These are phyloP conservation scores for Atalantia buxifolia DNA, from an alignment of 345 rosid species.

Conservation along the genomic window DNA sequence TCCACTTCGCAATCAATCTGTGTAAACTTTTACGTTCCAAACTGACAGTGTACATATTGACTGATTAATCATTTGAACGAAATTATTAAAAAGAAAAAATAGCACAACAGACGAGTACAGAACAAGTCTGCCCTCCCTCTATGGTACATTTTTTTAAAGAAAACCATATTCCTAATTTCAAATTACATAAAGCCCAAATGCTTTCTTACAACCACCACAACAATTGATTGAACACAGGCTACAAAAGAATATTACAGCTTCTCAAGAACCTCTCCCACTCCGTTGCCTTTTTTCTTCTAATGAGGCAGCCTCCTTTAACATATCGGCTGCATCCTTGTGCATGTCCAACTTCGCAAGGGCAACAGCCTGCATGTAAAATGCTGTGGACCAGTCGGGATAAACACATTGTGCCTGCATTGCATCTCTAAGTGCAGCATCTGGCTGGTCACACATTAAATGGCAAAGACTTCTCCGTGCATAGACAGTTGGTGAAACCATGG, in stretches of 20 bases:
- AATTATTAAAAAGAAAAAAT: conserved; percentile 10
- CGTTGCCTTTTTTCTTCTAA: conserved; percentile 66
- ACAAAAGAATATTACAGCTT: conserved; percentile 29
- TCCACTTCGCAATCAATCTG: too few species aligned
- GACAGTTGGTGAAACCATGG: conserved; percentile 85
- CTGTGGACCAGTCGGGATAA: conserved; percentile 84
- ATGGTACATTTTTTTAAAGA: conserved; percentile 34
- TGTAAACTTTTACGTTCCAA: not conserved
- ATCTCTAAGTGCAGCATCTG: conserved; percentile 87
- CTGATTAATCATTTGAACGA: conserved; percentile 19
- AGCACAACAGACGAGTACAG: conserved; percentile 5
- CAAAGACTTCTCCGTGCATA: conserved; percentile 79
- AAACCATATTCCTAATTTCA: conserved; percentile 19
- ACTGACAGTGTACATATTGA: not conserved
- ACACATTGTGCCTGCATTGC: conserved; percentile 96
- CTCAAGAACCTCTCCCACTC: conserved; percentile 36
- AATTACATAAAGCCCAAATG: conserved; percentile 23
- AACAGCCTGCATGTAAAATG: conserved; percentile 84
- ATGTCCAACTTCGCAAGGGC: conserved; percentile 83
- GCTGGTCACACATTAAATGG: conserved; percentile 67
- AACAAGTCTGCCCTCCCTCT: conserved; percentile 2
- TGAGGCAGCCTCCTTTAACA: conserved; percentile 74
- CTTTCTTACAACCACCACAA: conserved; percentile 24
- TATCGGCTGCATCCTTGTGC: conserved; percentile 77
- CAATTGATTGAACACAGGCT: conserved; percentile 9